phyloP scores from a whole-genome alignment of 352 stramenopile species.

The Pythium aristosporum region DNA sequence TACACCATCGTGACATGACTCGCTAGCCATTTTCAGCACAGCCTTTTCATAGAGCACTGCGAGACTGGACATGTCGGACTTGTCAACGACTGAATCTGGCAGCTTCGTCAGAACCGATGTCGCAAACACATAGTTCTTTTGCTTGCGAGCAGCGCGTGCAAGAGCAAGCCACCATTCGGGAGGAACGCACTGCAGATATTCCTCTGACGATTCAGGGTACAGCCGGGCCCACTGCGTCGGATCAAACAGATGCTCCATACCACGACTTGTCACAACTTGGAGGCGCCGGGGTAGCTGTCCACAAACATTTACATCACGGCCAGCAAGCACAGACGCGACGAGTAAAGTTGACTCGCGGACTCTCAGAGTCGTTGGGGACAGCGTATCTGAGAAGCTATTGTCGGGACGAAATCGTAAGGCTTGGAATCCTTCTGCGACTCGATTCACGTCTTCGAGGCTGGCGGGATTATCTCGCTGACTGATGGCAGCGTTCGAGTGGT shows the following conservation, averaged over 20 bases:
- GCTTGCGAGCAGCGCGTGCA: slow-evolving; percentile 15
- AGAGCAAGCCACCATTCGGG: slow-evolving; percentile 11
- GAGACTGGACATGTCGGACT: slow-evolving; percentile 10
- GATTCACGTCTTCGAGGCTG: neutral
- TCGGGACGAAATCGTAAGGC: slow-evolving; percentile 13
- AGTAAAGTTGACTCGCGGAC: slow-evolving; percentile 9
- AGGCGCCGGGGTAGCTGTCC: neutral
- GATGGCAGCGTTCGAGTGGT: slow-evolving; percentile 2
- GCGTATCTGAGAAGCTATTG: slow-evolving; percentile 4
- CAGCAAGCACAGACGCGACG: slow-evolving; percentile 4
- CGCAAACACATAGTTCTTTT: slow-evolving; percentile 22
- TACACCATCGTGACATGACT: slow-evolving; percentile 72
- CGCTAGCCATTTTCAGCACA: slow-evolving; percentile 33
- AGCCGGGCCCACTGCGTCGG: slow-evolving; percentile 14
- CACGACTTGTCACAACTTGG: slow-evolving; percentile 1
- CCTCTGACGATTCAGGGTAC: neutral
- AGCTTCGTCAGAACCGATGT: slow-evolving; percentile 9
- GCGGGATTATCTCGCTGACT: neutral
- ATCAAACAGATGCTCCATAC: neutral
- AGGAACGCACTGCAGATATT: neutral
- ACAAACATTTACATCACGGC: neutral
- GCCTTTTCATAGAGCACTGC: slow-evolving; percentile 37
- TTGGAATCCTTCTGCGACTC: slow-evolving; percentile 1
- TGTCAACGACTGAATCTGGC: neutral
- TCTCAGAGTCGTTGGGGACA: neutral